These are phyloP conservation scores for Paracorniculantispora psalliotae DNA, from an alignment of 2,329 filamentous ascomycete genomes.

Conservation along the genomic window DNA sequence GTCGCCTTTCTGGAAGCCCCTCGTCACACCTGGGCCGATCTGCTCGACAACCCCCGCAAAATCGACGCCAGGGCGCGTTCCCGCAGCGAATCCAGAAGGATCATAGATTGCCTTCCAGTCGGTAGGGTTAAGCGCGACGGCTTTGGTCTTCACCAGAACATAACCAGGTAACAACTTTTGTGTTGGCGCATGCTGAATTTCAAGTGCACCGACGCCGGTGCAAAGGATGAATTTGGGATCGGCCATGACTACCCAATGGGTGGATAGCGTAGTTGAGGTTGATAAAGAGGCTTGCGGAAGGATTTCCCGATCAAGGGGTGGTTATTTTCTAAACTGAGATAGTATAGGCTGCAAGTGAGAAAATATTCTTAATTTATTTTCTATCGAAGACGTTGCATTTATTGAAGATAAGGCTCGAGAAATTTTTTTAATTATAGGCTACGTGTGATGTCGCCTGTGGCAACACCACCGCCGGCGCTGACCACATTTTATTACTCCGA, in stretches of 20 bases:
- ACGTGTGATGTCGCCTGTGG: too few species aligned
- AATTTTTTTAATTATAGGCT: too few species aligned
- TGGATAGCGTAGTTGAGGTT: neutral
- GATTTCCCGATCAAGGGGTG: too few species aligned
- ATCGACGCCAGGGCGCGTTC: conserved; percentile 24
- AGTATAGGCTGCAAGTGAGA: too few species aligned
- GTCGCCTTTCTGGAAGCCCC: conserved; percentile 42
- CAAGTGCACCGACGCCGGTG: neutral
- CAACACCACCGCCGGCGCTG: too few species aligned
- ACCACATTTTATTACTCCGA: too few species aligned
- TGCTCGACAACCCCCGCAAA: conserved; percentile 43
- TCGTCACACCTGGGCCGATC: conserved; percentile 38
- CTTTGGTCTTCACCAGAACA: conserved; percentile 29
- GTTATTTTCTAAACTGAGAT: too few species aligned
- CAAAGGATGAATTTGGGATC: conserved; percentile 1
- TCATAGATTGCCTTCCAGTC: conserved; percentile 30
- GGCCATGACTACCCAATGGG: neutral
- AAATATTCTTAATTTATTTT: too few species aligned
- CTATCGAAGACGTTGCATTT: too few species aligned
- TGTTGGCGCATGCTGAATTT: neutral
- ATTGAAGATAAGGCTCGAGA: too few species aligned
- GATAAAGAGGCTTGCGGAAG: neutral
- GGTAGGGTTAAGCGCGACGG: conserved; percentile 31
- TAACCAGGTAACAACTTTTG: conserved; percentile 14
- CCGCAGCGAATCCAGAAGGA: conserved; percentile 30